Base-by-base conservation (phyloP, 345 rosid genomes). In the Clausena lansium region DNA sequence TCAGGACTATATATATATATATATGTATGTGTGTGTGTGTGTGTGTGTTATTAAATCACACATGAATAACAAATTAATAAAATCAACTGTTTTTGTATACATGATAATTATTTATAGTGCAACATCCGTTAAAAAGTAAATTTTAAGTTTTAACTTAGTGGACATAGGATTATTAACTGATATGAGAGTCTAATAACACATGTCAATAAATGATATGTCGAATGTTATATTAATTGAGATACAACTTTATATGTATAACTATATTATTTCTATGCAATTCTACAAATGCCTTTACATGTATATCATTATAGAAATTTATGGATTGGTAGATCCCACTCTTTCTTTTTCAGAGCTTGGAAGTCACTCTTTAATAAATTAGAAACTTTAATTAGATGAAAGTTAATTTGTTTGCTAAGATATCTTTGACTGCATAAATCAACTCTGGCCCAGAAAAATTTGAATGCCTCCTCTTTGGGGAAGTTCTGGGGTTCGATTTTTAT, bases 321-420 rank as follows among this genome's bases (percentile, higher is more conserved):
- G 69, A 72, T 84, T 54, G 75, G 65, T 84, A 80, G 77, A 73
- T 76, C 75, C 79, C 84, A 75, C 79, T 38, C 24, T 64, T 41
- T 76, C 69, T 47, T 76, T 84, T 79, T 80, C 78, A 72, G 83
- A 82, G 77, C 90, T 83, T 88, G 82, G 45, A 87, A 85, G 71
- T 82, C 81, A 90, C 92, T 88, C 90, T 77, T 84, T 63, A 82
- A 84, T 81, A 60, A 79, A 81, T 62, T 69, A 73, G 59, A 67
- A 62, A 58, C 76, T 81, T 61, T 71, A 45, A 73, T 78, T 22
- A 80, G 55, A 76, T 54, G 39, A 70, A 71, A 41, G 33, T 33
- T n/a, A 11, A 27, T 75, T 62, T 77, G 66, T 68, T 68, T 22
- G 58, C 45, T 60, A 71, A 79, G 67, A 67, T 76, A 71, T 71